phyloP scores from a whole-genome alignment of 1,139 yeast genomes.

The Saccharomycopsis hybrid region DNA sequence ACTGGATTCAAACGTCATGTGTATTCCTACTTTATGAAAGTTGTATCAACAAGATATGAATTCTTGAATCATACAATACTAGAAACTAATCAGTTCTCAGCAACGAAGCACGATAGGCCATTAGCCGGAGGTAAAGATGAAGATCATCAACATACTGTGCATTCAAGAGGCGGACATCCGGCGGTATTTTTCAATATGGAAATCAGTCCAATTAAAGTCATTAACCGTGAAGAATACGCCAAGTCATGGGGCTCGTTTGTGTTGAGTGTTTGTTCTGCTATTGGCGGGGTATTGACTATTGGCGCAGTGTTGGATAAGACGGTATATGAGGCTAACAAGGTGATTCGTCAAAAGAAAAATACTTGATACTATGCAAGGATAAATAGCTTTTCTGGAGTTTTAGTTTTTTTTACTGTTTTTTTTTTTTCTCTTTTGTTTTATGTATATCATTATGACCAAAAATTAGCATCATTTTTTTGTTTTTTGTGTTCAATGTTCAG shows the following conservation, averaged over 20 bases:
- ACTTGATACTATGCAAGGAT: slow-evolving; percentile 9
- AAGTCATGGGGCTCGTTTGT: slow-evolving; percentile 83
- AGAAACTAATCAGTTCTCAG: slow-evolving; percentile 91
- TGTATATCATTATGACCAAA: background rate
- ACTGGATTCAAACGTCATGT: slow-evolving; percentile 54
- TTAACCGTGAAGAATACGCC: slow-evolving; percentile 72
- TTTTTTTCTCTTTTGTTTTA: background rate
- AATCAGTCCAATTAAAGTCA: slow-evolving; percentile 87
- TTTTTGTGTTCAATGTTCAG: too few species aligned
- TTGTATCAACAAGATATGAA: slow-evolving; percentile 85
- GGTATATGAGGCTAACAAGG: slow-evolving; percentile 84
- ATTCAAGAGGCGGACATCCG: slow-evolving; percentile 83
- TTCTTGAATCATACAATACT: slow-evolving; percentile 44
- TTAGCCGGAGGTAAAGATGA: slow-evolving; percentile 80
- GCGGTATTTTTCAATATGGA: slow-evolving; percentile 86
- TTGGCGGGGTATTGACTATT: slow-evolving; percentile 91
- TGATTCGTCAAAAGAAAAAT: slow-evolving; percentile 65
- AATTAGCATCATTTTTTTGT: too few species aligned
- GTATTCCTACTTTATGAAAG: slow-evolving; percentile 75
- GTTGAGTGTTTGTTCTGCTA: slow-evolving; percentile 77
- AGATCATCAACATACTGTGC: slow-evolving; percentile 84
- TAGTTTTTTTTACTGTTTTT: background rate
- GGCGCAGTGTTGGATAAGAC: slow-evolving; percentile 85
- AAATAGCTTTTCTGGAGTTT: background rate
- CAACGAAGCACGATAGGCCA: slow-evolving; percentile 86